Conservation (phyloP, 495 filamentous ascomycete genomes). For the Penicillium pancosmium region DNA sequence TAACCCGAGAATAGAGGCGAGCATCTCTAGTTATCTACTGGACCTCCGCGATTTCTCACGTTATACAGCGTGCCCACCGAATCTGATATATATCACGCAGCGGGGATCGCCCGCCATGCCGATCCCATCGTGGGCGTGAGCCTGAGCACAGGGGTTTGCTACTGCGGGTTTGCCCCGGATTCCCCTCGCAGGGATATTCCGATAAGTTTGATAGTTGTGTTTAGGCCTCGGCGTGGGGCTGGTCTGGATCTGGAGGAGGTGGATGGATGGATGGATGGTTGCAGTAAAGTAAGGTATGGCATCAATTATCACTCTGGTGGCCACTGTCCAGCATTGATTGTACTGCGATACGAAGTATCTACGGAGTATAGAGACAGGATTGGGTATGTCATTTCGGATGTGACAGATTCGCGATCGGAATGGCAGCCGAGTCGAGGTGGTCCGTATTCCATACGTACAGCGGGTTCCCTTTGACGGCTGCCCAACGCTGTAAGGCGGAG, state of each 20-base stretch:
- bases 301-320: background rate
- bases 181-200: background rate
- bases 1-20: too few relatives aligned
- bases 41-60: background rate
- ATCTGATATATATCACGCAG: background rate
- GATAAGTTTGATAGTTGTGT: background rate
- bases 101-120: background rate
- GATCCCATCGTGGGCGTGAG: slow-evolving; percentile 6
- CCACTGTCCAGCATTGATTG: too few relatives aligned
- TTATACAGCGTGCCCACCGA: background rate
- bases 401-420: slow-evolving; percentile 4
- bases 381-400: background rate
- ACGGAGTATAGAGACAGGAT: background rate
- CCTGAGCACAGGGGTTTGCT: background rate
- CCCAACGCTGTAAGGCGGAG: background rate
- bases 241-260: background rate
- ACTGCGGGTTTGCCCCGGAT: background rate
- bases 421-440: background rate
- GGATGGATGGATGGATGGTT: too few relatives aligned
- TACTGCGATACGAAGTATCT: too few relatives aligned
- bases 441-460: background rate
- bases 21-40: too few relatives aligned
- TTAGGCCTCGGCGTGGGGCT: background rate
- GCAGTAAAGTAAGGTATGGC: background rate
- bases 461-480: background rate